These are phyloP conservation scores for Fistulifera pelliculosa DNA, from an alignment of 108 stramenopile genomes.

Conservation along the genomic window DNA sequence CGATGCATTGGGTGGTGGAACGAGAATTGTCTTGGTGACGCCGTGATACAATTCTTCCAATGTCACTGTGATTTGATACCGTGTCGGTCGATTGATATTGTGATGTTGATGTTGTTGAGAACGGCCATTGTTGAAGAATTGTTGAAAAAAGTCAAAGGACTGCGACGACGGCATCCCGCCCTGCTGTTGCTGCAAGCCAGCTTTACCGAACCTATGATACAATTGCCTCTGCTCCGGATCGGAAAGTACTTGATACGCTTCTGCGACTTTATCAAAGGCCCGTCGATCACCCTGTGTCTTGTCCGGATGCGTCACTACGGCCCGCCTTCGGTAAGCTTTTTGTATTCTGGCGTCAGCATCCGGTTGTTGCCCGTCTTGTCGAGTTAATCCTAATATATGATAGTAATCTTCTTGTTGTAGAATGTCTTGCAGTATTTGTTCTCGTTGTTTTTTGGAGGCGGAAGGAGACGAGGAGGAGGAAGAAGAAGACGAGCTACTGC, in stretches of 20 bases:
- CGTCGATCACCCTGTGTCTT: slow-evolving; percentile 71
- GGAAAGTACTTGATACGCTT: slow-evolving; percentile 92
- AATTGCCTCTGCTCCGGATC: slow-evolving; percentile 81
- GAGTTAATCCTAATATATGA: slow-evolving; percentile 29
- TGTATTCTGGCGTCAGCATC: slow-evolving; percentile 27
- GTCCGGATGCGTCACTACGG: slow-evolving; percentile 89
- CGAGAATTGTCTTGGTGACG: slow-evolving; percentile 31
- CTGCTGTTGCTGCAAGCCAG: slow-evolving; percentile 41
- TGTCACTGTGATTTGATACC: slow-evolving; percentile 66
- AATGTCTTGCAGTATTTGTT: slow-evolving; percentile 22
- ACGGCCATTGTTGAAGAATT: slow-evolving; percentile 15
- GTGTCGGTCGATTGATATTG: slow-evolving; percentile 44
- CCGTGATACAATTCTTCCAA: slow-evolving; percentile 79
- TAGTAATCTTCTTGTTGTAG: slow-evolving; percentile 35
- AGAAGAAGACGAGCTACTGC: too few species aligned
- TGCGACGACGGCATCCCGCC: background rate
- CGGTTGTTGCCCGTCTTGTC: background rate
- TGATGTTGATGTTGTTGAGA: slow-evolving; percentile 13
- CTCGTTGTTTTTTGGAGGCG: slow-evolving; percentile 7
- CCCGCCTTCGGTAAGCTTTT: slow-evolving; percentile 90
- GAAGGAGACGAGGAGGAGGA: too few species aligned
- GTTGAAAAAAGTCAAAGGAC: slow-evolving; percentile 24
- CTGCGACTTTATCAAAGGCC: slow-evolving; percentile 87
- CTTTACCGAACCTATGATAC: slow-evolving; percentile 82
- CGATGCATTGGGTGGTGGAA: slow-evolving; percentile 35